Base-by-base conservation (phyloP, 805 yeast genomes). In the Nakazawaea laoshanensis region DNA sequence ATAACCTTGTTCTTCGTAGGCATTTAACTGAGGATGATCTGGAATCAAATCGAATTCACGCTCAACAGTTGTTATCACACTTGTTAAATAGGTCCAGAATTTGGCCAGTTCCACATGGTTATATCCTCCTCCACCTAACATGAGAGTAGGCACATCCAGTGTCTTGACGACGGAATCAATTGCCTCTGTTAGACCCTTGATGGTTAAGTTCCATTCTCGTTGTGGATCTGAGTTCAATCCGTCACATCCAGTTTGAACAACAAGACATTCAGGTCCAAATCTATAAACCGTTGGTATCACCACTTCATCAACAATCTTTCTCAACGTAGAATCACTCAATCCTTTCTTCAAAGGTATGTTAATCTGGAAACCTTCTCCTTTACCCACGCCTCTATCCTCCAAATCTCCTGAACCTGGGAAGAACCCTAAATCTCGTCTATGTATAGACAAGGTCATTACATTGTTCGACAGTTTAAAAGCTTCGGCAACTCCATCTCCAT, bases 51-150 rank as follows among this genome's bases (percentile, higher is more conserved):
- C 70, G 57, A 73, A 65, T 12, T 54, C 45, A 4, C 39, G 27
- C 14, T 13, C 38, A 4, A 36, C 35, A 11, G 40, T 43, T 9
- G 49, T 43, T 4, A 47, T 39, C 5, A 33, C 23, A 7, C 52
- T 48, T 1, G 70, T 67, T 4, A 67, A 39, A 42, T 53, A 60
- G 0, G 74, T 54, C 74, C 84, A 77, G 36, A 75, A 70, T 39
- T 81, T 64, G 0, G 86, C 74, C 17, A 73, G 64, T 38, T 79
- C 77, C 3, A 61, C 48, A 39, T 66, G 72, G 39, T 78, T 73
- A 47, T 82, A 82, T 0, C 89, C 92, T 3, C 92, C 92, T 2
- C 92, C 92, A 1, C 89, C 89, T 1, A 81, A 55, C 5, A 82
- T 36, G 33, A 77, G 34, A 1, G 61, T 48, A 0, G 75, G 74